Evolutionary conservation across 2,329 filamentous ascomycete species (phyloP).

Genomic region (Colletotrichum plurivorum): DNA sequence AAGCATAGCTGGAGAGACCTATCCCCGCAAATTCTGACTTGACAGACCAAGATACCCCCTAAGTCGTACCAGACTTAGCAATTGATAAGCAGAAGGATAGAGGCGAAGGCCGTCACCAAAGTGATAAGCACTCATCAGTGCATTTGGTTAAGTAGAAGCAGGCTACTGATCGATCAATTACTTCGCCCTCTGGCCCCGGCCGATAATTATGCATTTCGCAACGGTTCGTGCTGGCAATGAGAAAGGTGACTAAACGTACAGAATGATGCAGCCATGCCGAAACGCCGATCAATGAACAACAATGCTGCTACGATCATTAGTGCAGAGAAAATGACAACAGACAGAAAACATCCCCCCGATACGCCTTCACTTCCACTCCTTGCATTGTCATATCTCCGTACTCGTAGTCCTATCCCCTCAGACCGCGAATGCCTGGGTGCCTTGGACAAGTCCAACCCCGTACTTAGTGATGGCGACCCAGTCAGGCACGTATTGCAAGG

Average conservation of each 20-base stretch:
- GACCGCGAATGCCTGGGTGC: constrained; percentile 10
- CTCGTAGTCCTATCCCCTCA: neutral
- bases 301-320: neutral
- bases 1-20: neutral
- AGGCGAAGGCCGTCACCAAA: neutral
- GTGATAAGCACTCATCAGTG: neutral
- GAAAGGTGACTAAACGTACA: neutral
- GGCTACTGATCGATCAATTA: constrained; percentile 15
- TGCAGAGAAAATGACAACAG: neutral
- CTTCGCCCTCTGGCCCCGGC: constrained; percentile 2
- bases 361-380: neutral
- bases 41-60: constrained; percentile 18
- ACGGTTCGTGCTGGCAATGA: constrained; percentile 18
- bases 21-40: neutral
- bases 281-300: constrained; percentile 31
- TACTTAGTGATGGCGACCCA: constrained; percentile 85
- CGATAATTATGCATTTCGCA: constrained; percentile 13
- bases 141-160: constrained; percentile 2
- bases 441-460: constrained; percentile 29
- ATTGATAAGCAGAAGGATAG: neutral
- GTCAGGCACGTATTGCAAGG: constrained; percentile 79
- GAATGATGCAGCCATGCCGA: constrained; percentile 16
- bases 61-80: neutral
- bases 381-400: neutral
- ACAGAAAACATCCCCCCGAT: no score